A percentile compares a stretch with the other conserved stretches of the same genome.
Conservation (phyloP, 2,329 filamentous ascomycete genomes). For the Pezicula neosporulosa region DNA sequence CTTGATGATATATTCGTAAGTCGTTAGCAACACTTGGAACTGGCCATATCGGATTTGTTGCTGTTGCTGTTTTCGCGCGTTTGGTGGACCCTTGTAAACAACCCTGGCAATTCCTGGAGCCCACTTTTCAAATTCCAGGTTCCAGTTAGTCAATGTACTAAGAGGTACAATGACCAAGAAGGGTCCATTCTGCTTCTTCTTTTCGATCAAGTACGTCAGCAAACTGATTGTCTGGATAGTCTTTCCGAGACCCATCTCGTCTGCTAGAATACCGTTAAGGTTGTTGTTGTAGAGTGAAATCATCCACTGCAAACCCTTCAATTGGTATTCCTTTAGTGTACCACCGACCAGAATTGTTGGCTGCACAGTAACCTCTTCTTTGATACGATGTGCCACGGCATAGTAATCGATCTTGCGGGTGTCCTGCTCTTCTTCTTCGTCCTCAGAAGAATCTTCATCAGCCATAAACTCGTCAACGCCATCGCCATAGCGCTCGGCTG, state of each 20-base stretch:
- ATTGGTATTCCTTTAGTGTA: conserved; percentile 91
- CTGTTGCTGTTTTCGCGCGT: conserved; percentile 82
- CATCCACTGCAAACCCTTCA: conserved; percentile 99
- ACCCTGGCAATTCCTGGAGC: conserved; percentile 82
- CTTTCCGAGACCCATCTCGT: conserved; percentile 99
- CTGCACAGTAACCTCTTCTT: conserved; percentile 84
- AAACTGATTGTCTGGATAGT: conserved; percentile 98
- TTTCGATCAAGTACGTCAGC: conserved; percentile 95
- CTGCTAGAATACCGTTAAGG: conserved; percentile 95
- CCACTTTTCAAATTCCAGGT: conserved; percentile 98
- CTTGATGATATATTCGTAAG: conserved; percentile 99
- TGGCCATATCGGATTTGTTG: conserved; percentile 90
- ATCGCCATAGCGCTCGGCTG: conserved; percentile 74
- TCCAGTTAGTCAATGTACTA: conserved; percentile 98
- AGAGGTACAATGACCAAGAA: conserved; percentile 96
- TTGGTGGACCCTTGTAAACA: conserved; percentile 95
- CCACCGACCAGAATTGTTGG: conserved; percentile 87
- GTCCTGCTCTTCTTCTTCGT: conserved; percentile 64
- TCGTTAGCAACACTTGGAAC: conserved; percentile 95
- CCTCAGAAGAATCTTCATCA: conserved; percentile 61
- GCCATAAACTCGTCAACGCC: conserved; percentile 42
- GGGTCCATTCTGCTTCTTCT: conserved; percentile 86
- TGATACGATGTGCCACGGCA: conserved; percentile 91
- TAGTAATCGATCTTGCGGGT: conserved; percentile 96
- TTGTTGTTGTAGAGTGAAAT: conserved; percentile 99